Base-by-base conservation (phyloP, 352 stramenopile genomes). In the Phytophthora cryptogea region DNA sequence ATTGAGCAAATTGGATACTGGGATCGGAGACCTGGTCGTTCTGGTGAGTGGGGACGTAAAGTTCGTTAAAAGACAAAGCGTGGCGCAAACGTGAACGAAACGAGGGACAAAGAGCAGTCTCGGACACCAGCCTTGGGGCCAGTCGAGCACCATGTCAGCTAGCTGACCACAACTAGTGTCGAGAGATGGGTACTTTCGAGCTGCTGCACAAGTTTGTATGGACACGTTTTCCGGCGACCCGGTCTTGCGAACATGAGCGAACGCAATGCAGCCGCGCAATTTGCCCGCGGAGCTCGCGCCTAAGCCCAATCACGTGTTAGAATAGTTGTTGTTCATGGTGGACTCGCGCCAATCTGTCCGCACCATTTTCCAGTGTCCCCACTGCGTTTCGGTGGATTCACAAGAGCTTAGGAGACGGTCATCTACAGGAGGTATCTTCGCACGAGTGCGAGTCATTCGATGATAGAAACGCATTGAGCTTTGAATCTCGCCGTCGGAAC, bases 1-100 rank as follows among this genome's bases (percentile, higher is more conserved):
- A 62, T 17, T 14, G 20, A 54, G 43, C 51, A 66, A 61, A 61
- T 66, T 62, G 36, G 44, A 66, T 56, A 62, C 42, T 66, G 59
- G 32, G 14, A 17, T n/a, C 16, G 16, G 50, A 49, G 27, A 23
- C 32, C 44, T 44, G 32, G 2, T 39, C 8, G 13, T 23, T 11
- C 20, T 41, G 17, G 31, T 23, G 20, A 23, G 20, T 23, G 53
- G 10, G 35, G 14, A 16, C 14, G 3, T 13, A 30, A 47, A 49
- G 45, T 63, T 63, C 44, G 35, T 42, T 48, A 63, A 63, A 63
- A 37, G 54, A 49, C 41, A 53, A 52, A 60, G 20, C 5, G 17
- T 51, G n/a, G 45, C 28, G 28, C 37, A 51, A 51, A 35, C 36
- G 4, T 17, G 30, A 46, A 36, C 36, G 9, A n/a, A n/a, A 58